phyloP scores from a whole-genome alignment of 2,329 filamentous ascomycete species.

The Paraphoma sp. region DNA sequence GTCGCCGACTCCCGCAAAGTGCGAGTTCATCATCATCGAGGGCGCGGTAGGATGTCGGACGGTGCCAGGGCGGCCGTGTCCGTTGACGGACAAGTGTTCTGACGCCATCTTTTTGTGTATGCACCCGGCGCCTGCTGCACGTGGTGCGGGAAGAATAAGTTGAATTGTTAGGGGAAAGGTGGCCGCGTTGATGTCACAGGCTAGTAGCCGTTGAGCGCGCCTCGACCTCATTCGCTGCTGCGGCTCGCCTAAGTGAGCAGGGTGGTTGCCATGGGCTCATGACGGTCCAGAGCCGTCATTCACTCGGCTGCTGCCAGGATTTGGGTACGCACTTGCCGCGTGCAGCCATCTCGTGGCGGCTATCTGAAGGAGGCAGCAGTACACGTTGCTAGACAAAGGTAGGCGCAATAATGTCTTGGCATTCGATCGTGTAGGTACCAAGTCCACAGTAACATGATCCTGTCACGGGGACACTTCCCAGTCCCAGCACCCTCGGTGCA shows the following conservation, averaged over 20 bases:
- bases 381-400: neutral
- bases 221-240: slow-evolving; percentile 36
- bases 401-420: neutral
- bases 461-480: no score
- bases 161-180: slow-evolving; percentile 35
- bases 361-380: neutral
- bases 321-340: slow-evolving; percentile 2
- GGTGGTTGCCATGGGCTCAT: slow-evolving; percentile 33
- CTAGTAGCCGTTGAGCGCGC: slow-evolving; percentile 25
- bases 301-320: slow-evolving; percentile 9
- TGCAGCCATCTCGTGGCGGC: slow-evolving; percentile 6
- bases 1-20: slow-evolving; percentile 76
- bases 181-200: slow-evolving; percentile 15
- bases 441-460: no score
- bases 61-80: slow-evolving; percentile 43
- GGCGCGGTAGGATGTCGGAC: slow-evolving; percentile 52
- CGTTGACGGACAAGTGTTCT: slow-evolving; percentile 41
- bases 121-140: slow-evolving; percentile 33
- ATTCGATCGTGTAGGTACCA: neutral
- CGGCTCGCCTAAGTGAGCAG: slow-evolving; percentile 38
- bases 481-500: no score
- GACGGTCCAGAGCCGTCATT: slow-evolving; percentile 35
- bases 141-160: slow-evolving; percentile 42
- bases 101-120: slow-evolving; percentile 37
- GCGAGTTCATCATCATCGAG: slow-evolving; percentile 71